These are phyloP conservation scores for Jaapia argillacea DNA, from an alignment of 768 basidiomycete genomes.

Conservation along the genomic window DNA sequence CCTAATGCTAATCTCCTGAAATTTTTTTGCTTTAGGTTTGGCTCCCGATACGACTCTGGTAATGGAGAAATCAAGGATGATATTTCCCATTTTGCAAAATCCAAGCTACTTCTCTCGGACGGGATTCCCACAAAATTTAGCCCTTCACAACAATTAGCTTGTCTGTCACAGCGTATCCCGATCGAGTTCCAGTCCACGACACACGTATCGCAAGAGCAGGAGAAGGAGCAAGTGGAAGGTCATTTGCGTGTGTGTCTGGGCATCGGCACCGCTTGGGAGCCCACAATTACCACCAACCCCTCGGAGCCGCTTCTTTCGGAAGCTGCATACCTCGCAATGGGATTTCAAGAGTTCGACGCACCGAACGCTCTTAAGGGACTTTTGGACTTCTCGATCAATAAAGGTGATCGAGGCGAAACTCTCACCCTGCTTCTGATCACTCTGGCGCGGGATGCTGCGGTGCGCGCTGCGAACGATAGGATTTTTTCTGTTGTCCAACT, in stretches of 20 bases:
- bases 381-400: neutral
- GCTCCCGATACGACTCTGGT: constrained; percentile 7
- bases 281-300: constrained; percentile 12
- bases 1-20: neutral
- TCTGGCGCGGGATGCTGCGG: neutral
- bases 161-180: constrained; percentile 13
- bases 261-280: constrained; percentile 9
- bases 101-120: constrained; percentile 2
- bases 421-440: neutral
- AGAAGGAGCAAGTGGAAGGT: constrained; percentile 18
- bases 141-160: constrained; percentile 3
- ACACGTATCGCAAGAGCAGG: constrained; percentile 5
- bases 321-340: constrained; percentile 14
- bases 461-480: neutral
- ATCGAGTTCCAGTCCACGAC: constrained; percentile 19
- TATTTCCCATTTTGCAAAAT: constrained; percentile 7
- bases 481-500: constrained; percentile 7
- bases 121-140: too few relatives aligned
- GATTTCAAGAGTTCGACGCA: constrained; percentile 3
- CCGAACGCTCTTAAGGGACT: constrained; percentile 2
- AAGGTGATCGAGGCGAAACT: neutral
- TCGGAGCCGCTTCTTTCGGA: constrained; percentile 21
- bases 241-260: constrained; percentile 21
- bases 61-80: constrained; percentile 1
- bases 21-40: constrained; percentile 7